Evolutionary conservation across 192 early-diverging fungal genomes (phyloP).

Genomic region (Paraglomus brasilianum): DNA sequence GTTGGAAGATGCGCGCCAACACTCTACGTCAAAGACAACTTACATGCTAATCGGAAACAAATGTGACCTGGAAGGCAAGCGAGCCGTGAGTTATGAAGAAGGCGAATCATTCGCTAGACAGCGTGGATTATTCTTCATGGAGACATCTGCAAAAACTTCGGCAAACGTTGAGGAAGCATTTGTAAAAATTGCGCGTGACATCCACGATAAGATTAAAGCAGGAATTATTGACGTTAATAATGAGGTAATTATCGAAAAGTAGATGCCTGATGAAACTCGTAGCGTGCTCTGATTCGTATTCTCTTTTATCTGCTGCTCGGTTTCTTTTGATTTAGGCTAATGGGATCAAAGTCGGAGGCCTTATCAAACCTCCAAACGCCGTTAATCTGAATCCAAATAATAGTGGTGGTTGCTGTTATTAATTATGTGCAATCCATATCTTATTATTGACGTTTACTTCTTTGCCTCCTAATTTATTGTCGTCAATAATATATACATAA

Average conservation of each 20-base stretch:
- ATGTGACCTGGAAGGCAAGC: conserved; percentile 77
- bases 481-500: too few species aligned
- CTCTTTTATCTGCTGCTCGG: not conserved
- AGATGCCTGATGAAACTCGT: not conserved
- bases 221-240: conserved; percentile 73
- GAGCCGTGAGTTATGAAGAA: conserved; percentile 81
- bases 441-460: too few species aligned
- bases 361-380: conserved; percentile 1
- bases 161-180: conserved; percentile 82
- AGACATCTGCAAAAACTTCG: conserved; percentile 88
- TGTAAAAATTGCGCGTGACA: conserved; percentile 75
- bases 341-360: conserved; percentile 24
- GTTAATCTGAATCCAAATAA: too few species aligned
- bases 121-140: conserved; percentile 85
- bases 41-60: conserved; percentile 94
- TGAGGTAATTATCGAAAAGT: conserved; percentile 44
- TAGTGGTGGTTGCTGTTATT: too few species aligned
- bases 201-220: conserved; percentile 76
- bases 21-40: conserved; percentile 87
- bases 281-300: not conserved
- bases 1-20: conserved; percentile 71
- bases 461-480: too few species aligned
- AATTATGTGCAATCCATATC: too few species aligned
- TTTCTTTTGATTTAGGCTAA: conserved; percentile 24
- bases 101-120: conserved; percentile 85